These are phyloP conservation scores for Cyberlindnera mrakii DNA, from an alignment of 805 yeast genomes.

Conservation along the genomic window DNA sequence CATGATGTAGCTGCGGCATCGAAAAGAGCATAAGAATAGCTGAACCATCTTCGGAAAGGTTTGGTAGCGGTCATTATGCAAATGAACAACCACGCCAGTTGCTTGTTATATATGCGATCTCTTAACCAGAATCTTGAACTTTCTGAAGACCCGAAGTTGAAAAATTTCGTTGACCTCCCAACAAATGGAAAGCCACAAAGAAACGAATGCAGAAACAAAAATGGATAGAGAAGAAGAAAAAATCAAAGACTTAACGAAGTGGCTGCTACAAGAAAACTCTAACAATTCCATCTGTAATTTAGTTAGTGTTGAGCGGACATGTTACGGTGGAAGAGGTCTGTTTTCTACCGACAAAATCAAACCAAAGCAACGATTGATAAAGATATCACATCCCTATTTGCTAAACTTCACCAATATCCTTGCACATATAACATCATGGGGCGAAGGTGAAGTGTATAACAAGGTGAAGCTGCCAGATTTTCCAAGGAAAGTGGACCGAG, in stretches of 20 bases:
- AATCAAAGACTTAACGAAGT: constrained; percentile 16
- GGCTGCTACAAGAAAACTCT: constrained; percentile 1
- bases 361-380: constrained; percentile 40
- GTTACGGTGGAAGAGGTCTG: constrained; percentile 60
- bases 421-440: constrained; percentile 30
- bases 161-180: background rate
- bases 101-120: too few species aligned
- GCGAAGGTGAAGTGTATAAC: constrained; percentile 22
- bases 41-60: background rate
- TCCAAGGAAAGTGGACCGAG: constrained; percentile 16
- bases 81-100: background rate
- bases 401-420: constrained; percentile 52
- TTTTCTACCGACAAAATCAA: constrained; percentile 34
- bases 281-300: constrained; percentile 29
- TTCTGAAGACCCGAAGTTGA: too few species aligned
- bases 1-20: constrained; percentile 2
- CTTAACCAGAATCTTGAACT: too few species aligned
- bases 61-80: background rate
- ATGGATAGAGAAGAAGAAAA: background rate
- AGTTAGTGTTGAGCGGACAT: constrained; percentile 35
- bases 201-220: background rate
- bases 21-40: background rate
- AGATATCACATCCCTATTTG: constrained; percentile 52
- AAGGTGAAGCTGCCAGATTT: constrained; percentile 5
- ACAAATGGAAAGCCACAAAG: background rate